phyloP scores from a whole-genome alignment of 805 yeast genomes.

The Metschnikowia henanensis region DNA sequence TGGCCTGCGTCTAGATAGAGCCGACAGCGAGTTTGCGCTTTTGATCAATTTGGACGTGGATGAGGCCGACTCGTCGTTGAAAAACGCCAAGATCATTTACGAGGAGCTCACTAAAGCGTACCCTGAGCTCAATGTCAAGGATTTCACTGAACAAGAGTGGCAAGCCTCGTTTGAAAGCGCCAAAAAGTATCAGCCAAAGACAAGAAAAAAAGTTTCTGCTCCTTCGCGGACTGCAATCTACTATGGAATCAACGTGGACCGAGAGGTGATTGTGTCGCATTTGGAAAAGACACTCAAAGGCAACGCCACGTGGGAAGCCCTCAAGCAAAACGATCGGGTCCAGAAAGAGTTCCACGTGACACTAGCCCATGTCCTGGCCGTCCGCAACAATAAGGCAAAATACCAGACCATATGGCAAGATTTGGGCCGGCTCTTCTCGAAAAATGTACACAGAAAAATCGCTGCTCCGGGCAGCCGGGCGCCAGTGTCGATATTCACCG shows the following conservation, averaged over 20 bases:
- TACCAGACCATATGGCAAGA: constrained; percentile 8
- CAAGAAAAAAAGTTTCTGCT: constrained; percentile 33
- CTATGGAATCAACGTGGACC: constrained; percentile 12
- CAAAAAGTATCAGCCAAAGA: constrained; percentile 51
- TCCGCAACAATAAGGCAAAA: constrained; percentile 13
- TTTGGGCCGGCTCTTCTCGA: constrained; percentile 13
- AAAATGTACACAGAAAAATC: constrained; percentile 23
- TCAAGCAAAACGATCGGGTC: constrained; percentile 36
- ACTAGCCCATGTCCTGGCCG: constrained; percentile 44
- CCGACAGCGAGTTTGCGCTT: constrained; percentile 64
- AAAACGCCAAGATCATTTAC: constrained; percentile 46
- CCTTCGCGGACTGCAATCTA: constrained; percentile 12
- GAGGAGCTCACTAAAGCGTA: constrained; percentile 20
- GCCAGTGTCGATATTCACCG: constrained; percentile 26
- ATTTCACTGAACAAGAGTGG: constrained; percentile 35
- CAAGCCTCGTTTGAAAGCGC: constrained; percentile 53
- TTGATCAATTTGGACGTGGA: constrained; percentile 54
- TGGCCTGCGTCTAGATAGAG: constrained; percentile 11
- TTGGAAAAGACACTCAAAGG: constrained; percentile 14
- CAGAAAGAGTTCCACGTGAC: constrained; percentile 69
- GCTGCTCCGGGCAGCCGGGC: constrained; percentile 24
- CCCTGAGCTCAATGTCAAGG: constrained; percentile 9
- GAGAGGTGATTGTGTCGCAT: constrained; percentile 4
- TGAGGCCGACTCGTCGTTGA: constrained; percentile 21
- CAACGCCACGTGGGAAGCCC: constrained; percentile 20